phyloP scores from a whole-genome alignment of 2,329 filamentous ascomycete genomes.

The Aspergillus spinulosporus region DNA sequence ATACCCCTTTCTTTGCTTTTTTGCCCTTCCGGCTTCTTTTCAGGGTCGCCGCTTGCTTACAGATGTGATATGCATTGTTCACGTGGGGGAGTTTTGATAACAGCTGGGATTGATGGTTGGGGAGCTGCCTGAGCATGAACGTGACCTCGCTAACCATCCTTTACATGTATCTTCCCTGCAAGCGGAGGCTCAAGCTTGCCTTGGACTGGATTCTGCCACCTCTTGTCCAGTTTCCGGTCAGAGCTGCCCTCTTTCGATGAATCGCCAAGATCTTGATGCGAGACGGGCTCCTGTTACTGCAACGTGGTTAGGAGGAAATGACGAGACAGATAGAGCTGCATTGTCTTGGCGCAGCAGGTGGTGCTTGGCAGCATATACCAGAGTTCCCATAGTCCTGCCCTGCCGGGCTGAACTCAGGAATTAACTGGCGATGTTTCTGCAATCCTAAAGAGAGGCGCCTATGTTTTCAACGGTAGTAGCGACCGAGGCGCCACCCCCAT shows the following conservation, averaged over 20 bases:
- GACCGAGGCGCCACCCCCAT: background rate
- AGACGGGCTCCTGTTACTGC: slow-evolving; percentile 14
- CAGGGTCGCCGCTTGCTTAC: background rate
- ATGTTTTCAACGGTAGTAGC: background rate
- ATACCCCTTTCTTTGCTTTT: slow-evolving; percentile 7
- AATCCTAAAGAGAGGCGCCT: slow-evolving; percentile 6
- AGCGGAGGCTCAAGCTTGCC: slow-evolving; percentile 13
- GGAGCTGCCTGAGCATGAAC: background rate
- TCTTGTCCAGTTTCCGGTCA: background rate
- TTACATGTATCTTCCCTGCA: slow-evolving; percentile 12
- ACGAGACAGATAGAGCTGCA: slow-evolving; percentile 17
- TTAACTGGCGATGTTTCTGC: slow-evolving; percentile 28
- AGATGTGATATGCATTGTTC: slow-evolving; percentile 15
- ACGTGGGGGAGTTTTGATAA: slow-evolving; percentile 9
- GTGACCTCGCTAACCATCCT: slow-evolving; percentile 4
- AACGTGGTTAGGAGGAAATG: slow-evolving; percentile 25
- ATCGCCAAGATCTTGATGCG: slow-evolving; percentile 18
- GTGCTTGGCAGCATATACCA: slow-evolving; percentile 20
- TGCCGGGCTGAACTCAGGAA: slow-evolving; percentile 12
- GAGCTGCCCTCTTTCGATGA: slow-evolving; percentile 3
- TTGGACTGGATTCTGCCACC: slow-evolving; percentile 5
- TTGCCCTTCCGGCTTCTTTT: background rate
- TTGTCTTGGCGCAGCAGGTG: slow-evolving; percentile 23
- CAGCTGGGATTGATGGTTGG: slow-evolving; percentile 1
- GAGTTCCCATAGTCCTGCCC: slow-evolving; percentile 13